A percentile compares a stretch with the other conserved stretches of the same genome.
These are phyloP conservation scores for Pistacia atlantica DNA, from an alignment of 345 rosid genomes.

Conservation along the genomic window DNA sequence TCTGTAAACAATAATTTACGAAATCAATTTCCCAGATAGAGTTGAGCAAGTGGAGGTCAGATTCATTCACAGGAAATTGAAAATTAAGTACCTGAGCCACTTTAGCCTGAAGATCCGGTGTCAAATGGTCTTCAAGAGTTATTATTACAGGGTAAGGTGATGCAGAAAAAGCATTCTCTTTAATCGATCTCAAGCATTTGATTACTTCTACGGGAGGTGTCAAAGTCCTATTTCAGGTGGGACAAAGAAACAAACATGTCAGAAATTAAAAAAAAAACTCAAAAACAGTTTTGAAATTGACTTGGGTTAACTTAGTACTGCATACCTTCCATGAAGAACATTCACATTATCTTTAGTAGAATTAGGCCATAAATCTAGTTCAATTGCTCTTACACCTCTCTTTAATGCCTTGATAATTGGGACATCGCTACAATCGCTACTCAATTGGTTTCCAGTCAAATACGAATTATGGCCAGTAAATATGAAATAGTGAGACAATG, in stretches of 20 bases:
- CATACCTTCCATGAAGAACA: conserved; percentile 90
- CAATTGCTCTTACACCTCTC: conserved; percentile 86
- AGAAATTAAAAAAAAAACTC: background rate
- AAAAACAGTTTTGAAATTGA: background rate
- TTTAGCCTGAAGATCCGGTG: conserved; percentile 68
- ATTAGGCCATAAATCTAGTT: conserved; percentile 96
- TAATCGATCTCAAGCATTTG: conserved; percentile 68
- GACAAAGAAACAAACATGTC: background rate
- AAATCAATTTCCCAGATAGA: background rate
- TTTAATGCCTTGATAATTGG: conserved; percentile 76
- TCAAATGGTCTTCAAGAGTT: conserved; percentile 80
- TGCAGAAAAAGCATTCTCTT: conserved; percentile 61
- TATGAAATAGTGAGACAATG: conserved; percentile 85
- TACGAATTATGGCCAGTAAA: conserved; percentile 93
- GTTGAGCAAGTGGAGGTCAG: background rate
- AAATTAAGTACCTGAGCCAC: conserved; percentile 64
- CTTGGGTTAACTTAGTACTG: background rate
- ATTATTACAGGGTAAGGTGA: conserved; percentile 73
- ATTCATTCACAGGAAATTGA: conserved; percentile 1
- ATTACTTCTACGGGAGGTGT: conserved; percentile 72
- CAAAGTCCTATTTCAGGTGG: conserved; percentile 52
- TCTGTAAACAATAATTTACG: conserved; percentile 30
- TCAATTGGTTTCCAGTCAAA: conserved; percentile 90
- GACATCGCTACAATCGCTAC: conserved; percentile 86
- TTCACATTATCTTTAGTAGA: conserved; percentile 56